Conservation (phyloP, 495 filamentous ascomycete genomes). For the Penicillium turbatum region DNA sequence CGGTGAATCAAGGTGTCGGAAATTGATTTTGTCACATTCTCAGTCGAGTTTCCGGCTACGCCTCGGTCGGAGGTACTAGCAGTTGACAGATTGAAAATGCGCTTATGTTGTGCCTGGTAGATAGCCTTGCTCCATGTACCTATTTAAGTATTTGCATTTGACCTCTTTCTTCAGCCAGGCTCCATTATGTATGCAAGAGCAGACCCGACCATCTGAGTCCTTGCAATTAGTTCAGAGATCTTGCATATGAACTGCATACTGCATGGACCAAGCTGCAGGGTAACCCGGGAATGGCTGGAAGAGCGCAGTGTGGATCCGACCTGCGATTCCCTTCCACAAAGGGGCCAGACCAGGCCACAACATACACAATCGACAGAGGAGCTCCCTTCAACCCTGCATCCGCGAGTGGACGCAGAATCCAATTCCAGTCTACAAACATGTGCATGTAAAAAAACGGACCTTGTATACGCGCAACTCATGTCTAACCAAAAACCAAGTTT, state of each 20-base stretch:
- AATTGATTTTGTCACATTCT: neutral
- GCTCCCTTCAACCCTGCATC: slow-evolving; percentile 1
- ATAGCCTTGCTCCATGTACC: neutral
- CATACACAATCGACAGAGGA: neutral
- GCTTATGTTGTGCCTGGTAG: neutral
- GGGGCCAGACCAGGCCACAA: neutral
- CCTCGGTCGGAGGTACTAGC: neutral
- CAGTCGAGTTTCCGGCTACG: neutral
- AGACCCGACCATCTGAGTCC: slow-evolving; percentile 11
- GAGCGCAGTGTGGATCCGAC: slow-evolving; percentile 1
- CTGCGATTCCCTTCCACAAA: neutral
- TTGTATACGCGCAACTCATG: neutral
- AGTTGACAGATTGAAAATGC: neutral
- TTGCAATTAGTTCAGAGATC: slow-evolving; percentile 22
- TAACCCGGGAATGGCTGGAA: slow-evolving; percentile 12
- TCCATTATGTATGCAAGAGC: slow-evolving; percentile 3
- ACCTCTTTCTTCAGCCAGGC: slow-evolving; percentile 5
- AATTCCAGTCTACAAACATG: neutral
- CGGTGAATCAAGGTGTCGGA: slow-evolving; percentile 1
- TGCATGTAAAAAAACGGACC: neutral
- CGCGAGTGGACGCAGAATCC: neutral
- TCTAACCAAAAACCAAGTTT: neutral
- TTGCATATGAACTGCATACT: slow-evolving; percentile 24
- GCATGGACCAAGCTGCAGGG: slow-evolving; percentile 13
- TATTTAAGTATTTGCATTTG: neutral